These are phyloP conservation scores for Colletotrichum orchidophilum DNA, from an alignment of 2,329 filamentous ascomycete species.

Conservation along the genomic window DNA sequence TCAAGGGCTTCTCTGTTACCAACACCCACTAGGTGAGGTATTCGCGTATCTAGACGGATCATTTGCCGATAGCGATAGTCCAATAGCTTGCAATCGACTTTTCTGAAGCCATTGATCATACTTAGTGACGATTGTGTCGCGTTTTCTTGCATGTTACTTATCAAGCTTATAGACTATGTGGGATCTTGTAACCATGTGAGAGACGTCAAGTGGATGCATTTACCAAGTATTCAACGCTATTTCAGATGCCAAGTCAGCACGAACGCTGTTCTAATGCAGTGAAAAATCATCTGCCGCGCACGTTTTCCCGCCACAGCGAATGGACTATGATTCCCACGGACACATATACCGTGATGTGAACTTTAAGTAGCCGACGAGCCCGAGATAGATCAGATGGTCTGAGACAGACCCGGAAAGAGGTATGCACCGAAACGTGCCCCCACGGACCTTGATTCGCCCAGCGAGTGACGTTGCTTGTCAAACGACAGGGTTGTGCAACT, in stretches of 20 bases:
- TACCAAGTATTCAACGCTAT: neutral
- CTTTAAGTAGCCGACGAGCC: neutral
- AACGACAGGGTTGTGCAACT: neutral
- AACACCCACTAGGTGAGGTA: constrained; percentile 11
- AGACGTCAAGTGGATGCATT: neutral
- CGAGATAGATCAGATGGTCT: neutral
- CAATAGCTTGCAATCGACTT: neutral
- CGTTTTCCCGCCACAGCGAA: neutral
- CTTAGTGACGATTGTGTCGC: neutral
- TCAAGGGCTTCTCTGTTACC: constrained; percentile 27
- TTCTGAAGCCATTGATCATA: neutral
- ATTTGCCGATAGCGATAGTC: neutral
- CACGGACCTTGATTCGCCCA: neutral
- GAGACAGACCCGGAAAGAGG: neutral
- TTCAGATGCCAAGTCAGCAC: neutral
- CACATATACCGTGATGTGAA: neutral
- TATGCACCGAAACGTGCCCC: neutral
- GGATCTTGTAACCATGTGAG: neutral
- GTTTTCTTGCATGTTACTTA: neutral
- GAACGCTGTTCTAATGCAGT: neutral
- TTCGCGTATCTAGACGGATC: neutral
- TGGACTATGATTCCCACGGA: neutral
- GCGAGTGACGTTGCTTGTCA: neutral
- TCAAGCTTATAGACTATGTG: neutral
- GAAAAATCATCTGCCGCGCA: neutral